Evolutionary conservation across 2,329 filamentous ascomycete genomes (phyloP).

Genomic region (Talaromyces rugulosus): DNA sequence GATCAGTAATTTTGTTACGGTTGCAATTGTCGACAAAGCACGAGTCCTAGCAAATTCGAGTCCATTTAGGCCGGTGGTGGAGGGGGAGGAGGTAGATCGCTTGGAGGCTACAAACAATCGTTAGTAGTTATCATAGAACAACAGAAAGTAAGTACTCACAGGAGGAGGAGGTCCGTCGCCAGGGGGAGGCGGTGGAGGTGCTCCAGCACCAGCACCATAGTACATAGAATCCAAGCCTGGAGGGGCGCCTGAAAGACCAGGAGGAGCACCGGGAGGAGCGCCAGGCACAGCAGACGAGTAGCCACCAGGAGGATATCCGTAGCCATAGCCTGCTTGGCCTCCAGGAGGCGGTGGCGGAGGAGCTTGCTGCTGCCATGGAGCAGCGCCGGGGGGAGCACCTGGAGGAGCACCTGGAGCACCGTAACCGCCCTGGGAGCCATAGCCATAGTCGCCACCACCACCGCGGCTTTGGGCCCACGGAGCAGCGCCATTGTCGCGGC

Average conservation of each 20-base stretch:
- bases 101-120: conserved; percentile 36
- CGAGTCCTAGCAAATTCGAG: neutral
- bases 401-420: conserved; percentile 28
- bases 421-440: conserved; percentile 32
- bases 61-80: conserved; percentile 44
- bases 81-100: conserved; percentile 60
- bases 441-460: conserved; percentile 42
- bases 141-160: conserved; percentile 21
- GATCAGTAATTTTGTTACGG: neutral
- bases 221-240: conserved; percentile 41
- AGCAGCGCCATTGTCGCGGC: conserved; percentile 37
- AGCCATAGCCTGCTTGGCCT: conserved; percentile 51
- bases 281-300: conserved; percentile 41
- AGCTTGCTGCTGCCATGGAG: conserved; percentile 61
- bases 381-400: conserved; percentile 39
- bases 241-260: conserved; percentile 39
- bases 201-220: conserved; percentile 34
- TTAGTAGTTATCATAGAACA: conserved; percentile 16
- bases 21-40: neutral
- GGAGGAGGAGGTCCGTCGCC: conserved; percentile 40
- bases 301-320: conserved; percentile 44
- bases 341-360: conserved; percentile 38
- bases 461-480: conserved; percentile 41
- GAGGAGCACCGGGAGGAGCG: conserved; percentile 48
- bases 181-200: conserved; percentile 39